These are phyloP conservation scores for Colletotrichum tanaceti DNA, from an alignment of 2,329 filamentous ascomycete genomes.

Conservation along the genomic window DNA sequence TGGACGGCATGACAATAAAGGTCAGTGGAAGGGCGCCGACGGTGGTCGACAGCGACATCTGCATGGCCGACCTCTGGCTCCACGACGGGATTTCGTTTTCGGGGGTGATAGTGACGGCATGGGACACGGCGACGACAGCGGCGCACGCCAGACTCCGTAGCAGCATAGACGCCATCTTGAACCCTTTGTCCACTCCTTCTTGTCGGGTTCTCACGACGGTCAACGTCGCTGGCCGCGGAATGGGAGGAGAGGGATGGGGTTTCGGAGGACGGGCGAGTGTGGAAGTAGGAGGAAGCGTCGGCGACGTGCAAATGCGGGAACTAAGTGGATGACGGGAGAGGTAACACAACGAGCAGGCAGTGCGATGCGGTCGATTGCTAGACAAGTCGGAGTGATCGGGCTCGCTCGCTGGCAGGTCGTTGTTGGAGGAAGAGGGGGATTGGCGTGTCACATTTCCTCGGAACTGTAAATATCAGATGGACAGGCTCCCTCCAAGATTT, in stretches of 20 bases:
- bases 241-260: constrained; percentile 14
- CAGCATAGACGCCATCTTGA: constrained; percentile 49
- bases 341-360: constrained; percentile 27
- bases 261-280: constrained; percentile 14
- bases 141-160: constrained; percentile 48
- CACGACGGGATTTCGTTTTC: constrained; percentile 53
- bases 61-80: constrained; percentile 55
- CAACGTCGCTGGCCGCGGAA: constrained; percentile 50
- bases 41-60: constrained; percentile 51
- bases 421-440: constrained; percentile 38
- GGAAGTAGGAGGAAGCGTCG: background rate
- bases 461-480: constrained; percentile 43
- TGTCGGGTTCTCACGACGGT: constrained; percentile 47
- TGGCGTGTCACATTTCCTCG: constrained; percentile 46
- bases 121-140: constrained; percentile 50
- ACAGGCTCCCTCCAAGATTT: constrained; percentile 41
- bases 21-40: constrained; percentile 46
- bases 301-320: constrained; percentile 12
- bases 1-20: constrained; percentile 61
- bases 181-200: constrained; percentile 9
- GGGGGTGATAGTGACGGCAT: constrained; percentile 48
- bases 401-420: constrained; percentile 26
- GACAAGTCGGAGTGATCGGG: constrained; percentile 16
- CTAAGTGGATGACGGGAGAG: constrained; percentile 10
- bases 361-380: constrained; percentile 17